Conservation (phyloP, 2,329 filamentous ascomycete species). For the Penicillium sp. region DNA sequence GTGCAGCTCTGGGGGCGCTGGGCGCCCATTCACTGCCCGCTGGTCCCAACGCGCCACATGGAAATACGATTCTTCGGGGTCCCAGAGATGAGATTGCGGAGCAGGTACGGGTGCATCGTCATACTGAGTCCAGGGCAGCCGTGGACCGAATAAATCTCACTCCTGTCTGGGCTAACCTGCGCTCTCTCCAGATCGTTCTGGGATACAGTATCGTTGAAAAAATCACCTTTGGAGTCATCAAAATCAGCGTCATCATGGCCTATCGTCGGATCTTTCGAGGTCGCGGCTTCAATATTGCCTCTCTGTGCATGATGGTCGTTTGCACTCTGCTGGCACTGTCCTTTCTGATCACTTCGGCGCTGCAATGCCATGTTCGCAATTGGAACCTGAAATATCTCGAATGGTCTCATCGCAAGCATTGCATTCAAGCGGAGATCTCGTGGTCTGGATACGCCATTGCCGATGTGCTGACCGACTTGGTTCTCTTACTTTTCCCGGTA, state of each 20-base stretch:
- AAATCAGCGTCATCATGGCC: conserved; percentile 7
- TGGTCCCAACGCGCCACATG: conserved; percentile 1
- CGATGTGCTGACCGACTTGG: conserved; percentile 8
- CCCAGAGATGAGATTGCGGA: conserved; percentile 8
- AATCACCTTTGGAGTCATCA: conserved; percentile 10
- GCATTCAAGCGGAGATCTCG: conserved; percentile 6
- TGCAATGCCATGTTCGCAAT: conserved; percentile 9
- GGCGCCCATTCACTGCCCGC: conserved; percentile 6
- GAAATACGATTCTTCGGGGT: conserved; percentile 5
- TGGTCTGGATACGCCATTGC: conserved; percentile 8
- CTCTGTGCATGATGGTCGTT: conserved; percentile 6
- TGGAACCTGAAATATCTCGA: conserved; percentile 5
- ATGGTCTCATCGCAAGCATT: conserved; percentile 8
- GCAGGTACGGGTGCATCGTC: neutral
- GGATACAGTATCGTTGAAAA: conserved; percentile 10
- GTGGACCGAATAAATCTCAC: neutral
- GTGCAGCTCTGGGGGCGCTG: conserved; percentile 5
- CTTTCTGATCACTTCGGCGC: conserved; percentile 8
- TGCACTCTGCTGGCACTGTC: conserved; percentile 4
- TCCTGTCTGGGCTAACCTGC: neutral
- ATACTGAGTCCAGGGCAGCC: neutral
- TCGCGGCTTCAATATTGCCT: neutral
- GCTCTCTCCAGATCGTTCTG: conserved; percentile 1
- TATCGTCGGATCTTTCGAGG: conserved; percentile 2
- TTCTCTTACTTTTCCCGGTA: conserved; percentile 6